A percentile compares a stretch with the other conserved stretches of the same genome.
Conservation (phyloP, 257 asterid species). For the Ligustrum vulgare region DNA sequence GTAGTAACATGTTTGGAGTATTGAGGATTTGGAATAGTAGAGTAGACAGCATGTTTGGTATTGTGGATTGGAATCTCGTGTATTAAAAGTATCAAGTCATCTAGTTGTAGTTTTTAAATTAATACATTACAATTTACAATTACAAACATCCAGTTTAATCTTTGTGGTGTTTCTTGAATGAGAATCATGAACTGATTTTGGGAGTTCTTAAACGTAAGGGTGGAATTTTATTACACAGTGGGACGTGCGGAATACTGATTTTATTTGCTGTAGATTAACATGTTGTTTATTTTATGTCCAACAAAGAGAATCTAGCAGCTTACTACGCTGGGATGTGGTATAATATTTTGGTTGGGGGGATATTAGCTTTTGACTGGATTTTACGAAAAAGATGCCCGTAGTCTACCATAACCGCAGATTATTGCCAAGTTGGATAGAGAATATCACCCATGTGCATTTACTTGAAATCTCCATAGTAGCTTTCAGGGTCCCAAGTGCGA, state of each 20-base stretch:
- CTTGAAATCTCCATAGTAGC: neutral
- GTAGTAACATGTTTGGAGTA: neutral
- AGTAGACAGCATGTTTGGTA: too few relatives aligned
- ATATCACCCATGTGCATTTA: neutral
- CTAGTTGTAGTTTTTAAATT: neutral
- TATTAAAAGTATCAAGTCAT: too few relatives aligned
- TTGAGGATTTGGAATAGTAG: too few relatives aligned
- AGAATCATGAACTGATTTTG: neutral
- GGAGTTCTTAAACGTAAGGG: neutral
- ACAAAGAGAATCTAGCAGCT: slow-evolving; percentile 32
- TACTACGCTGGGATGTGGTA: slow-evolving; percentile 12
- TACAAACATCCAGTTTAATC: neutral
- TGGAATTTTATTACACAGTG: neutral
- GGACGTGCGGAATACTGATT: neutral
- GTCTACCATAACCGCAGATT: neutral
- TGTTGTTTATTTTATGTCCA: slow-evolving; percentile 2
- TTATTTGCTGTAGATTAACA: neutral
- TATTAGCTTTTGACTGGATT: neutral
- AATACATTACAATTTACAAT: too few relatives aligned
- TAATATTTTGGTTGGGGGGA: neutral
- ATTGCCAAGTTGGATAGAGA: neutral
- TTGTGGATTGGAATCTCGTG: too few relatives aligned
- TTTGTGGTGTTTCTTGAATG: neutral
- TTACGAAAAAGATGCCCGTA: neutral
- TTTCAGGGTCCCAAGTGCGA: neutral